Evolutionary conservation across 169 alveolate genomes (phyloP), one percentile per base, ranked within the genome.

Genomic region (Perkinsus chesapeaki): DNA sequence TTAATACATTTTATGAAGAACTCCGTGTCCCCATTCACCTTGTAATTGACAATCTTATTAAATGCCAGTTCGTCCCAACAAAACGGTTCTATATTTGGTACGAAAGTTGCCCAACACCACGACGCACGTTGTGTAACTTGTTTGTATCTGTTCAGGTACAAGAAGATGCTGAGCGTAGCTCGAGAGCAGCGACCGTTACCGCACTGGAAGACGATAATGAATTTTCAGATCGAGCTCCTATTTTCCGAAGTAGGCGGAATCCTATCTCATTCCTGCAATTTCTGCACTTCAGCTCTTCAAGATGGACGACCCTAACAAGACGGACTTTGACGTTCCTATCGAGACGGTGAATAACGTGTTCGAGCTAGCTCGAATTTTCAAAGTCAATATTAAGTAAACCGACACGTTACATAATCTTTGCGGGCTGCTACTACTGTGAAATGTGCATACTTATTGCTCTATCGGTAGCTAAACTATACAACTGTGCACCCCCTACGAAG

Each of bases 141-240:
- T n/a, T n/a, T n/a, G n/a, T n/a, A n/a, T n/a, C n/a, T n/a, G n/a
- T n/a, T n/a, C 93, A 91, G 93, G 43, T 91, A 91, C 91, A 91
- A 91, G 91, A 82, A 94, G 91, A 94, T 94, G 95, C 95, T 94
- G 36, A 93, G 91, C 92, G 94, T 91, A 48, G 92, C 93, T 48
- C 92, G 95, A 3, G 48, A 72, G 60, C 93, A 92, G 73, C 92
- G 92, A 92, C 92, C 95, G 0, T 91, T 94, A 39, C 94, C 94
- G 23, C 95, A 94, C 73, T 94, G 95, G 95, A 94, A 92, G 93
- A 91, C 95, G 60, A 92, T 94, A 39, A 94, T 94, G 95, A 93
- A 72, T 48, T 94, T 94, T 92, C 93, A 93, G 90, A 92, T 94
- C 39, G 95, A 94, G 91, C 92, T 94, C 48, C 91, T 94, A n/a